Evolutionary conservation across 192 early-diverging fungal genomes (phyloP), one percentile per base, ranked within the genome.

Genomic region (Coemansia sp.): DNA sequence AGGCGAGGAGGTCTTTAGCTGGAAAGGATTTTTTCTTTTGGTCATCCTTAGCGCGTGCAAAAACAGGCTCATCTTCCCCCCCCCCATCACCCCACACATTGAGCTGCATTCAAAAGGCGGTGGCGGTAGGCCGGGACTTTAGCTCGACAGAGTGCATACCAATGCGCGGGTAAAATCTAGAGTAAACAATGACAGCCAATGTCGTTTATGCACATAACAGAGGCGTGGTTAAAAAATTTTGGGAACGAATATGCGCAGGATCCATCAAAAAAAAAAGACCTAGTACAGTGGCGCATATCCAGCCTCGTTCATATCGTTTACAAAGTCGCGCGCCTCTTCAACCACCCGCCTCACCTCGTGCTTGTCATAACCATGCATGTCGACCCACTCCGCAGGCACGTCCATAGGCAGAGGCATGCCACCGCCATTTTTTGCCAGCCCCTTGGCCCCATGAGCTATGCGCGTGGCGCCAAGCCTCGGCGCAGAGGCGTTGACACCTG

Each of bases 211-310:
- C 68, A 40, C 43, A 41, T n/a, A 46, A 46, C 38, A 64, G 62
- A 64, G 42, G 42, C 36, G 63, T 5, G 6, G 49, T 20, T 9
- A 10, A 51, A 22, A 0, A 2, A 2, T 18, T 6, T 59, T 33
- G 61, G 36, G 15, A 7, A 42, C 24, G 34, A 41, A n/a, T 60
- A n/a, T 16, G 33, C 33, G 61, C 61, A 41, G 11, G 22, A 62
- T 43, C 46, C 66, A 54, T 31, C 31, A 57, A 60, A 64, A 27
- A 27, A 27, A 27, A 27, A 36, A 22, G 11, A 34, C 2, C 68
- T 63, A 81, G 70, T 68, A 59, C 13, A 68, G 71, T 13, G 78
- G 76, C 34, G 63, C 73, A 72, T 84, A 84, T 6, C 75, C 75
- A 54, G 72, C 78, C 69, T 69, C 77, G 52, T 68, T 74, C 71